phyloP scores from a whole-genome alignment of 2,329 filamentous ascomycete species.

The Aspergillus niger region DNA sequence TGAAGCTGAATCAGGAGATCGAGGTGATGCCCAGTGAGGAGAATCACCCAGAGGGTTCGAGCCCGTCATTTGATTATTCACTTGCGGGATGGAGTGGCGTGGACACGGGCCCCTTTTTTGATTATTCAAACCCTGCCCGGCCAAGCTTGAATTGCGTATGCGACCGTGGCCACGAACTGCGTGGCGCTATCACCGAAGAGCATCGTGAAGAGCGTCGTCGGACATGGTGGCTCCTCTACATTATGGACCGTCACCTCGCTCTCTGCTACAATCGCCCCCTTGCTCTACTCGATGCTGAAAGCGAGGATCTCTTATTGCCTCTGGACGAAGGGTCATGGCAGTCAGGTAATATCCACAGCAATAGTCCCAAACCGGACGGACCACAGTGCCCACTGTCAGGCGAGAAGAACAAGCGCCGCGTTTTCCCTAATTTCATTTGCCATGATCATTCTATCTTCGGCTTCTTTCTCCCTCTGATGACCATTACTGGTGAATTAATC shows the following conservation, averaged over 20 bases:
- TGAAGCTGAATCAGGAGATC: constrained; percentile 83
- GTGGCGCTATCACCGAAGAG: constrained; percentile 65
- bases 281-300: constrained; percentile 84
- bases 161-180: constrained; percentile 28
- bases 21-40: constrained; percentile 37
- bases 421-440: constrained; percentile 81
- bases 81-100: constrained; percentile 47
- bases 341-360: constrained; percentile 71
- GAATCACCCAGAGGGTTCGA: constrained; percentile 33
- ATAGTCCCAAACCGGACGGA: constrained; percentile 45
- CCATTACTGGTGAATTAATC: constrained; percentile 86
- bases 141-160: constrained; percentile 41
- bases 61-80: constrained; percentile 36
- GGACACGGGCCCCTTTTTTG: constrained; percentile 51
- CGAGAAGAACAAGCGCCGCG: constrained; percentile 51
- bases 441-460: constrained; percentile 87
- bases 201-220: constrained; percentile 85
- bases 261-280: constrained; percentile 90
- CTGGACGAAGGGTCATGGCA: constrained; percentile 87
- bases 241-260: constrained; percentile 84
- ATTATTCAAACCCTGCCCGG: constrained; percentile 42
- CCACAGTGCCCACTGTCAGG: constrained; percentile 38
- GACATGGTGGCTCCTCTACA: constrained; percentile 93
- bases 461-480: constrained; percentile 93
- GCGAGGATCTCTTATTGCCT: constrained; percentile 79